Evolutionary conservation across 345 rosid genomes (phyloP).

Genomic region (Sonneratia caseolaris): DNA sequence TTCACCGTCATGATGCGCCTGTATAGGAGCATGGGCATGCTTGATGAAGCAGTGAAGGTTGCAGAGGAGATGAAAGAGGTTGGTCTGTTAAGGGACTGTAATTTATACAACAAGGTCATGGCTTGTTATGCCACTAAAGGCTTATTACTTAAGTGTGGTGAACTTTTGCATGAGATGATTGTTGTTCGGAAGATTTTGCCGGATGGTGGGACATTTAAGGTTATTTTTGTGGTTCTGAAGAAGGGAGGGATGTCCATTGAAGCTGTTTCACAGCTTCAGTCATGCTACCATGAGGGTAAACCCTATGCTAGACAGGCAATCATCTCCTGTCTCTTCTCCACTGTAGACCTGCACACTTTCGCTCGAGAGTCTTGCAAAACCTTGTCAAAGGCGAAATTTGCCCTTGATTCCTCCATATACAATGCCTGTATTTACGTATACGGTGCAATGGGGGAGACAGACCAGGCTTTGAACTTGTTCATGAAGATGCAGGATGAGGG

Average conservation of each 20-base stretch:
- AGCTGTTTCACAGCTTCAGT: constrained; percentile 63
- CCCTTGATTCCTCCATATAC: constrained; percentile 43
- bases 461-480: constrained; percentile 50
- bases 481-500: constrained; percentile 84
- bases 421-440: constrained; percentile 61
- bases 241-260: constrained; percentile 67
- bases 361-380: constrained; percentile 47
- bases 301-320: constrained; percentile 58
- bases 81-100: constrained; percentile 45
- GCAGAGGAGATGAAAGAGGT: constrained; percentile 81
- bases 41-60: constrained; percentile 67
- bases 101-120: constrained; percentile 66
- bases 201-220: constrained; percentile 51
- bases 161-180: constrained; percentile 75
- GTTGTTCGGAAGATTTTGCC: constrained; percentile 44
- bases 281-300: constrained; percentile 49
- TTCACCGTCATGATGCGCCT: constrained; percentile 75
- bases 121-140: constrained; percentile 61
- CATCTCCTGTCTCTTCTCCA: constrained; percentile 48
- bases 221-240: constrained; percentile 54
- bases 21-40: constrained; percentile 78
- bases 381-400: constrained; percentile 29
- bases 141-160: constrained; percentile 57
- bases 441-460: constrained; percentile 48
- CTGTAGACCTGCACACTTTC: constrained; percentile 51